phyloP scores from a whole-genome alignment of 169 alveolate genomes.

The Plasmodium ovale region DNA sequence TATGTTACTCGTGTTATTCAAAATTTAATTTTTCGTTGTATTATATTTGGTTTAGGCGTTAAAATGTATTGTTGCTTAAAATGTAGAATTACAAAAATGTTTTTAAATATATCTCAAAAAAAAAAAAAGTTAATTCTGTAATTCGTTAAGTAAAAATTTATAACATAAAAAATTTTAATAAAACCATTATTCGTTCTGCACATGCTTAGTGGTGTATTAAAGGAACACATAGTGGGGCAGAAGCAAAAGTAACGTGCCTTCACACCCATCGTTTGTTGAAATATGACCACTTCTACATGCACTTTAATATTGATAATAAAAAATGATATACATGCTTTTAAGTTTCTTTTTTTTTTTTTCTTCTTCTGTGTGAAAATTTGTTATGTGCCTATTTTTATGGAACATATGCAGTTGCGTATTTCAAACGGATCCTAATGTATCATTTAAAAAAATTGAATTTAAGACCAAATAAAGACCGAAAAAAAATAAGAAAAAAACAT shows the following conservation, averaged over 20 bases:
- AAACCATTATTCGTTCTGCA: too few species aligned
- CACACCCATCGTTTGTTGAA: not conserved
- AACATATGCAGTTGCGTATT: too few species aligned
- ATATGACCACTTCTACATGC: slow-evolving; percentile 14
- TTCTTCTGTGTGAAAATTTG: not conserved
- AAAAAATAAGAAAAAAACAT: too few species aligned
- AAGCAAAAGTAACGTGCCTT: not conserved
- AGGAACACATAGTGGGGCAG: not conserved
- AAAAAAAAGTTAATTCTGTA: too few species aligned
- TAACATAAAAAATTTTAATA: too few species aligned
- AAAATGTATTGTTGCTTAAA: not conserved
- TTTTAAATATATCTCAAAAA: too few species aligned
- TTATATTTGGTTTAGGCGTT: not conserved
- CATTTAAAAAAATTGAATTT: too few species aligned
- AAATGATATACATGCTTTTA: not conserved
- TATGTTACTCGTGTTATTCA: not conserved
- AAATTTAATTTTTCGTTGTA: not conserved
- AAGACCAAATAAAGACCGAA: too few species aligned
- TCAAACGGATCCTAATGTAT: too few species aligned
- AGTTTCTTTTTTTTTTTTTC: not conserved
- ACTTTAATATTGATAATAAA: not conserved
- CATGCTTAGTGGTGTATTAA: too few species aligned
- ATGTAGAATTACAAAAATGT: too few species aligned
- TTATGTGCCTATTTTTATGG: not conserved
- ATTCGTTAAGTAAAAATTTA: too few species aligned